Evolutionary conservation across 129 eudicot genomes (phyloP).

Genomic region (Calendula officinalis): DNA sequence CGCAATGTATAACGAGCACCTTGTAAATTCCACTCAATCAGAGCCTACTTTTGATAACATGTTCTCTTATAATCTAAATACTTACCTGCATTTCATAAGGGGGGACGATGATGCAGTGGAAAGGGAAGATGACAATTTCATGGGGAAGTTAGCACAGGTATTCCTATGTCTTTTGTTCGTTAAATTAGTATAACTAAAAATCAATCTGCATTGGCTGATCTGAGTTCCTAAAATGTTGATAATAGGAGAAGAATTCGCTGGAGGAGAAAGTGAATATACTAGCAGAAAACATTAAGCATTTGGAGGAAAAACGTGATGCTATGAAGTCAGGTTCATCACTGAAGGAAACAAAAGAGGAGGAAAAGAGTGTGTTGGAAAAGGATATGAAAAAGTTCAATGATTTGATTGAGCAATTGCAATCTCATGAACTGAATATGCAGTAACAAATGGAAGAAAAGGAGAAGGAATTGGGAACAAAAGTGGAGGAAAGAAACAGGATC

Average conservation of each 20-base stretch:
- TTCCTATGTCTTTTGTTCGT: background rate
- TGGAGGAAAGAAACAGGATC: constrained; percentile 47
- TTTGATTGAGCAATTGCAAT: constrained; percentile 45
- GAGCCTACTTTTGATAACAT: constrained; percentile 18
- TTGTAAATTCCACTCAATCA: constrained; percentile 15
- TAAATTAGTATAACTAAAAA: background rate
- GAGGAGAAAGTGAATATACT: constrained; percentile 32
- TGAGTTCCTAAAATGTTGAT: constrained; percentile 1
- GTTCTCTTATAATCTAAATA: constrained; percentile 34
- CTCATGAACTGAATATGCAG: constrained; percentile 29
- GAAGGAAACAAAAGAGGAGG: constrained; percentile 54
- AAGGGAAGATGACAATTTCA: constrained; percentile 37
- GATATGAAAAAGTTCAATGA: constrained; percentile 63
- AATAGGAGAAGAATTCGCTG: constrained; percentile 33
- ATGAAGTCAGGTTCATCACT: constrained; percentile 51
- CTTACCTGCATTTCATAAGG: constrained; percentile 49
- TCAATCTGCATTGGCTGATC: background rate
- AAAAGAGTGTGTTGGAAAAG: constrained; percentile 42
- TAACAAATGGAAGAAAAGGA: constrained; percentile 61
- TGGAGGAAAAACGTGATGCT: constrained; percentile 49
- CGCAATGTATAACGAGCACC: constrained; percentile 39
- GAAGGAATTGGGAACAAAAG: constrained; percentile 49
- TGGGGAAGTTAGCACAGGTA: constrained; percentile 36
- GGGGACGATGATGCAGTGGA: constrained; percentile 70
- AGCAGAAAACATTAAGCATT: constrained; percentile 22